Conservation (phyloP, 83 land plant species). For the Thuja plicata region DNA sequence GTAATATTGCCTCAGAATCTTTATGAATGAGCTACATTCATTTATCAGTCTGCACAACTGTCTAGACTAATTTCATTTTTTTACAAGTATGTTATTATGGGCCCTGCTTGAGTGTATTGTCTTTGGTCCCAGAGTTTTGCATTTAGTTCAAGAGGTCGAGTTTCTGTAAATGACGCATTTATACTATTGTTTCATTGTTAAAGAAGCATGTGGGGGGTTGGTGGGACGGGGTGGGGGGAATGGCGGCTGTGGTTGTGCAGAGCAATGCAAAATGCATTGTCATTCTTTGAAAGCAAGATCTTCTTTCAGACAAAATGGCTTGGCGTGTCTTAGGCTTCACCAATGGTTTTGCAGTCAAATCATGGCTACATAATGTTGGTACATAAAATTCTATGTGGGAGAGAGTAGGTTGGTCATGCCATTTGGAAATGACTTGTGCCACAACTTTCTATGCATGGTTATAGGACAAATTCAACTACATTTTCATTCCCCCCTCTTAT, state of each 20-base stretch:
- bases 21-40: neutral
- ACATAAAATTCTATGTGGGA: neutral
- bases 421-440: neutral
- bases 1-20: slow-evolving; percentile 26
- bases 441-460: neutral
- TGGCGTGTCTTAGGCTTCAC: neutral
- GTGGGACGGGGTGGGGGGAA: too few species aligned
- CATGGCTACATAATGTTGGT: neutral
- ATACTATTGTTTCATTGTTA: neutral
- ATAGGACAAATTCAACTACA: neutral
- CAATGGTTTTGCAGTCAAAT: neutral
- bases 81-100: neutral
- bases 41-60: neutral
- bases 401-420: too few species aligned
- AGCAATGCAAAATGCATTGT: neutral
- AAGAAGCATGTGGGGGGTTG: neutral
- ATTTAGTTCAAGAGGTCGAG: neutral
- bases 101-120: neutral
- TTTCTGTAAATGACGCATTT: neutral
- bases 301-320: neutral
- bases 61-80: neutral
- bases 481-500: neutral
- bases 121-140: neutral
- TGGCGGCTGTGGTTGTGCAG: neutral
- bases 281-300: neutral